Conservation (phyloP, 306 rosid genomes). For the Prunus fruticosa region DNA sequence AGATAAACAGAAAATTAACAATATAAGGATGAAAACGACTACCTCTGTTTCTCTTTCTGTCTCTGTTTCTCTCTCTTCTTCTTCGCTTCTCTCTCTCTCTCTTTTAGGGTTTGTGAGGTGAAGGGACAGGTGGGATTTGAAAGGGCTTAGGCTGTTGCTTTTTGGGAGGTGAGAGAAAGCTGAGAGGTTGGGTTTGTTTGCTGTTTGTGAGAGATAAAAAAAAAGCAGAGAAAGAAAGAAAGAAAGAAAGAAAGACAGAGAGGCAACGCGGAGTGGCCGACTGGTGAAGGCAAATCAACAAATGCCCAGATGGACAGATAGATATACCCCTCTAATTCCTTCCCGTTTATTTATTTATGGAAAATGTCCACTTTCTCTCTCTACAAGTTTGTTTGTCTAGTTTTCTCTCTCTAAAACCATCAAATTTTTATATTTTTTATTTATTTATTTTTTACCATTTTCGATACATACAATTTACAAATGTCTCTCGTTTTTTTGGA, state of each 20-base stretch:
- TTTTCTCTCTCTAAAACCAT: not conserved
- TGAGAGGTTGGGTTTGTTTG: slow-evolving; percentile 18
- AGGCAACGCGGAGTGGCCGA: slow-evolving; percentile 41
- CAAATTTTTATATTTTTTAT: not conserved
- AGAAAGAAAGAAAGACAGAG: slow-evolving; percentile 18
- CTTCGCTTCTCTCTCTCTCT: not conserved
- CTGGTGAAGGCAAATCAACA: slow-evolving; percentile 8
- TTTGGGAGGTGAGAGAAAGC: not conserved
- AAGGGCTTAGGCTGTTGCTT: not conserved
- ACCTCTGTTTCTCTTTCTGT: slow-evolving; percentile 24
- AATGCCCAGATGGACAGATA: not conserved
- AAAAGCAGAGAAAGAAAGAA: not conserved
- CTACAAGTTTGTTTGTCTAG: not conserved
- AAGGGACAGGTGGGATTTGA: slow-evolving; percentile 11
- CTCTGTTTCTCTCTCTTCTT: not conserved
- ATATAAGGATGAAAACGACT: not conserved
- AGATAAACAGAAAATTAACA: not conserved
- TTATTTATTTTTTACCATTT: too few species aligned
- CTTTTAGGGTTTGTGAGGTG: slow-evolving; percentile 16
- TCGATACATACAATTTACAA: not conserved
- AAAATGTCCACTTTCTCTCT: not conserved
- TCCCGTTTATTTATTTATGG: not conserved
- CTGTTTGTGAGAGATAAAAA: not conserved
- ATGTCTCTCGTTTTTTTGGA: not conserved
- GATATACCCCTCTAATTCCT: not conserved